A percentile compares a stretch with the other conserved stretches of the same genome.
Conservation (phyloP, 345 rosid species). For the Excoecaria cochinchinensis region DNA sequence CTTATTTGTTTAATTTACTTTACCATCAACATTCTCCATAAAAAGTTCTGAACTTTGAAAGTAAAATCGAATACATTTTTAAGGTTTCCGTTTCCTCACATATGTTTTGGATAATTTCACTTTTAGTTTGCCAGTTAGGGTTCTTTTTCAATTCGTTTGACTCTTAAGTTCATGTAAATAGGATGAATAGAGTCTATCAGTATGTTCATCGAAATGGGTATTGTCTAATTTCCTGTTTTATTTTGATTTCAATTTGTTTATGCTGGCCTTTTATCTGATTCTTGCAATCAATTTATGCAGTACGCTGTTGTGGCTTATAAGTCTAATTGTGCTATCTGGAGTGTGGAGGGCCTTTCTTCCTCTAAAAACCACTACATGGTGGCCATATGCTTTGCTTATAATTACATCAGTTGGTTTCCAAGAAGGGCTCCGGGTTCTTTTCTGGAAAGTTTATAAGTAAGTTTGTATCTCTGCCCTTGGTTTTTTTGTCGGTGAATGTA, state of each 20-base stretch:
- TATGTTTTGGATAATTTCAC: not conserved
- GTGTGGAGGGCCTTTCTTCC: slow-evolving; percentile 94
- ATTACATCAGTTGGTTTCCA: slow-evolving; percentile 76
- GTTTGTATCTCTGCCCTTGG: not conserved
- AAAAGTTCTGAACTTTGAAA: not conserved
- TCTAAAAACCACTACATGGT: slow-evolving; percentile 61
- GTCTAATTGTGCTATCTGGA: slow-evolving; percentile 78
- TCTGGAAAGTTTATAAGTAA: slow-evolving; percentile 88
- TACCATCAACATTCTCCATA: too few relatives aligned
- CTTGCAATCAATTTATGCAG: slow-evolving; percentile 38
- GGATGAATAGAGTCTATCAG: not conserved
- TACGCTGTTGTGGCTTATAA: slow-evolving; percentile 87
- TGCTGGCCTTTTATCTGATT: slow-evolving; percentile 11
- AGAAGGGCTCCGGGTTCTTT: slow-evolving; percentile 84
- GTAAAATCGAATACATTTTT: not conserved
- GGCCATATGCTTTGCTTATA: slow-evolving; percentile 81
- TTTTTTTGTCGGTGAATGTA: not conserved
- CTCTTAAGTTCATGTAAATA: not conserved
- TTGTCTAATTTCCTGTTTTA: not conserved
- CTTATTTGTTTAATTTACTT: not conserved
- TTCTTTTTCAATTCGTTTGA: not conserved
- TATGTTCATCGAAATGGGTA: slow-evolving; percentile 1
- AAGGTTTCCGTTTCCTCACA: not conserved
- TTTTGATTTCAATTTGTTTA: not conserved
- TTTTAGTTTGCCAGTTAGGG: too few relatives aligned